Conservation (phyloP, 805 yeast species). For the Metschnikowia anglica region DNA sequence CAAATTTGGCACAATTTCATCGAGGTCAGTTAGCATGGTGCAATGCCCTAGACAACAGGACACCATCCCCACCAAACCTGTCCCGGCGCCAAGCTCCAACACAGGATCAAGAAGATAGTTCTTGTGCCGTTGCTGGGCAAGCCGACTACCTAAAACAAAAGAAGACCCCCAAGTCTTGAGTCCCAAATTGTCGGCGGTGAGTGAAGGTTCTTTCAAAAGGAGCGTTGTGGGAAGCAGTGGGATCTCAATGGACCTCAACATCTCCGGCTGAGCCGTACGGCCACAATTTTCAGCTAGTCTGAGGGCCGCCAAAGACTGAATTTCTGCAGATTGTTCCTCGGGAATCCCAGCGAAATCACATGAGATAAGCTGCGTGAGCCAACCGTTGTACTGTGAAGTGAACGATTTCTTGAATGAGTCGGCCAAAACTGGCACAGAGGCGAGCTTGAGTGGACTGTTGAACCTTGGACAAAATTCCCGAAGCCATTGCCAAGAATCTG, state of each 20-base stretch:
- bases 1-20: conserved; percentile 72
- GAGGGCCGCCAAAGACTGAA: conserved; percentile 57
- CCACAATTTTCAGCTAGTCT: conserved; percentile 83
- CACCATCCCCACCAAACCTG: conserved; percentile 85
- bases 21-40: conserved; percentile 69
- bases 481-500: conserved; percentile 47
- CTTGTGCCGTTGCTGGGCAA: conserved; percentile 24
- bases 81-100: conserved; percentile 91
- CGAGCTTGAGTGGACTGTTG: conserved; percentile 23
- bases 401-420: conserved; percentile 26
- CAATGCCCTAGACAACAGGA: conserved; percentile 53
- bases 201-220: conserved; percentile 71
- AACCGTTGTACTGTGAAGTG: conserved; percentile 43
- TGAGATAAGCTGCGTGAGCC: conserved; percentile 51
- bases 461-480: conserved; percentile 32
- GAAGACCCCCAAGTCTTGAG: conserved; percentile 97
- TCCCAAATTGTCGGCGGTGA: conserved; percentile 85
- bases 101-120: conserved; percentile 31
- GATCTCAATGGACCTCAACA: conserved; percentile 53
- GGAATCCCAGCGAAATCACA: conserved; percentile 48
- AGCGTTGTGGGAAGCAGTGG: conserved; percentile 24
- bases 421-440: conserved; percentile 29
- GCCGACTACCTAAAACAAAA: conserved; percentile 57
- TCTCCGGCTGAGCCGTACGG: conserved; percentile 74
- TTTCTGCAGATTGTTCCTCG: conserved; percentile 34